A percentile compares a stretch with the other conserved stretches of the same genome.
These are phyloP conservation scores for Arabis alpina DNA, from an alignment of 345 rosid genomes.

Conservation along the genomic window DNA sequence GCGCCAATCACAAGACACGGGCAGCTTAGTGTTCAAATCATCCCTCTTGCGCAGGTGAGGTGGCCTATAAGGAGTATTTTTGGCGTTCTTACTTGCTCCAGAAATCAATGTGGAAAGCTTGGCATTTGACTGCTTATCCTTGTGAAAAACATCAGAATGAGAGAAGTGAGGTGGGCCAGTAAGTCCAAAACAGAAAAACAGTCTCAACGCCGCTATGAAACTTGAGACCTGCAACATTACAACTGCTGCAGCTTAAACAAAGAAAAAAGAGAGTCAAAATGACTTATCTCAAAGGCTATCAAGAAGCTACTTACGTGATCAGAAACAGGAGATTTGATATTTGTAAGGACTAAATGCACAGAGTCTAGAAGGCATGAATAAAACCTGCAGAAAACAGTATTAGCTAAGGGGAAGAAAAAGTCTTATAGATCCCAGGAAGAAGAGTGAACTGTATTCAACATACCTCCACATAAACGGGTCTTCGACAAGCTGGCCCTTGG, in stretches of 20 bases:
- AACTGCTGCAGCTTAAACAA: slow-evolving; percentile 23
- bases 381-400: slow-evolving; percentile 54
- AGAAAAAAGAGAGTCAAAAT: slow-evolving; percentile 20
- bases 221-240: slow-evolving; percentile 66
- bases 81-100: slow-evolving; percentile 47
- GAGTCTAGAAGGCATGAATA: slow-evolving; percentile 79
- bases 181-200: slow-evolving; percentile 82
- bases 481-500: slow-evolving; percentile 62
- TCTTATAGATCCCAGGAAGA: slow-evolving; percentile 6
- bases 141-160: slow-evolving; percentile 43
- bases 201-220: slow-evolving; percentile 71
- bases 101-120: slow-evolving; percentile 45
- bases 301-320: slow-evolving; percentile 70
- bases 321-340: slow-evolving; percentile 67
- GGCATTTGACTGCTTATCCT: slow-evolving; percentile 50
- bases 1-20: slow-evolving; percentile 46
- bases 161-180: slow-evolving; percentile 46
- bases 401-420: slow-evolving; percentile 12
- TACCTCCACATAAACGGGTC: slow-evolving; percentile 73
- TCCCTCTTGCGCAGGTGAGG: slow-evolving; percentile 88
- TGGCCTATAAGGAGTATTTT: slow-evolving; percentile 58
- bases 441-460: not conserved
- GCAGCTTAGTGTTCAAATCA: slow-evolving; percentile 44
- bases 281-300: slow-evolving; percentile 1
- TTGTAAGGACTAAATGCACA: slow-evolving; percentile 71